Base-by-base conservation (phyloP, 192 early-diverging fungal species). In the Rhizophagus sp. region DNA sequence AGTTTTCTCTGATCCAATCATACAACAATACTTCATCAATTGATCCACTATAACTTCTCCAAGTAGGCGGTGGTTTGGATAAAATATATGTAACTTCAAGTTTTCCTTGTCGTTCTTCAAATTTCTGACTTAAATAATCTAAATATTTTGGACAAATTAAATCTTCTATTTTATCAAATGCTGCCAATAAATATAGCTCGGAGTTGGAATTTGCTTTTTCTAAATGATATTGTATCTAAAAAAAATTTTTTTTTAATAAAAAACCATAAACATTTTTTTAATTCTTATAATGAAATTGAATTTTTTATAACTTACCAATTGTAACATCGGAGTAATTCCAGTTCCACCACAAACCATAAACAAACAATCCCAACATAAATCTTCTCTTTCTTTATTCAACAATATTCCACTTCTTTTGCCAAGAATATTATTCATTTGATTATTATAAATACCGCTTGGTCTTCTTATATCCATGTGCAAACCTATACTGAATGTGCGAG, bases 321-420 rank as follows among this genome's bases (percentile, higher is more conserved):
- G 96, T 72, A 94, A 88, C 96, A 97, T 97, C 57, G 97, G 97
- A 1, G 97, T 96, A 76, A 98, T 94, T 15, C 93, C 96, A 44
- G 96, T 95, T 65, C 96, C 96, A 30, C 96, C 95, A 62, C 96
- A 96, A 88, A 96, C 92, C 95, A 98, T 96, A 75, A 73, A 50
- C 25, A 80, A 62, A 61, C 34, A 15, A 73, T 80, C 71, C 79
- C 79, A 80, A 24, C 79, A 73, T 15, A 47, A 27, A 9, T 80
- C 61, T n/a, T 44, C 39, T n/a, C 36, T 44, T 19, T 39, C 50
- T 6, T 34, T 39, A 73, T 80, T 80, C 15, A 80, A 62, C 33
- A 80, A 62, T 10, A 73, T 39, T 41, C 34, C 36, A 13, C 64
- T 25, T 34, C 25, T 67, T 11, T n/a, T 11, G 1, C 27, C 17